These are phyloP conservation scores for Phytophthora chlamydospora DNA, from an alignment of 352 stramenopile species.

Conservation along the genomic window DNA sequence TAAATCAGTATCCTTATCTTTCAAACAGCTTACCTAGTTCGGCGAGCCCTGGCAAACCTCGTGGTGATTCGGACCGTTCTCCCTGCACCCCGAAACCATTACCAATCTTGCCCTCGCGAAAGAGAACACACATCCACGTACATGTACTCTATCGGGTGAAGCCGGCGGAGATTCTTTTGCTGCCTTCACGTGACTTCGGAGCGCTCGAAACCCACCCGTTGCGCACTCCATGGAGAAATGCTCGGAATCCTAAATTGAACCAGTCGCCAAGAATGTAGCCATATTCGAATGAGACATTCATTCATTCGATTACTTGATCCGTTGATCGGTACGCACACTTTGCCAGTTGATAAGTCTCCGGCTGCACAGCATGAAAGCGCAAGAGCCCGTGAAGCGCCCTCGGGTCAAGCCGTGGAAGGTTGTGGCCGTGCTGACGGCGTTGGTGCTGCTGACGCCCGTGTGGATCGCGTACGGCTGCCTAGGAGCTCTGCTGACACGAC, in stretches of 20 bases:
- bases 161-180: slow-evolving; percentile 19
- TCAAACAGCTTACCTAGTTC: slow-evolving; percentile 8
- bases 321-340: too few relatives aligned
- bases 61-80: slow-evolving; percentile 12
- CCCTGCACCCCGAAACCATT: slow-evolving; percentile 1
- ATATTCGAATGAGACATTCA: slow-evolving; percentile 10
- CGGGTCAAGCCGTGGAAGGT: slow-evolving; percentile 34
- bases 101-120: neutral
- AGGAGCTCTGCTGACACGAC: slow-evolving; percentile 44
- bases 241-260: slow-evolving; percentile 3
- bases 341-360: slow-evolving; percentile 2
- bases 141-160: neutral
- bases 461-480: slow-evolving; percentile 51
- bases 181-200: slow-evolving; percentile 47
- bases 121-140: neutral
- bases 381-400: slow-evolving; percentile 26
- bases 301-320: slow-evolving; percentile 2
- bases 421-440: slow-evolving; percentile 23
- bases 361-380: slow-evolving; percentile 4
- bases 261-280: slow-evolving; percentile 10
- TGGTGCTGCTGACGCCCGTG: slow-evolving; percentile 49
- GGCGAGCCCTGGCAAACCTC: slow-evolving; percentile 1
- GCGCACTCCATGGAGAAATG: slow-evolving; percentile 26
- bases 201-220: slow-evolving; percentile 44
- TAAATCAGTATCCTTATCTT: neutral